These are phyloP conservation scores for Penicillium expansum DNA, from an alignment of 2,329 filamentous ascomycete genomes.

Conservation along the genomic window DNA sequence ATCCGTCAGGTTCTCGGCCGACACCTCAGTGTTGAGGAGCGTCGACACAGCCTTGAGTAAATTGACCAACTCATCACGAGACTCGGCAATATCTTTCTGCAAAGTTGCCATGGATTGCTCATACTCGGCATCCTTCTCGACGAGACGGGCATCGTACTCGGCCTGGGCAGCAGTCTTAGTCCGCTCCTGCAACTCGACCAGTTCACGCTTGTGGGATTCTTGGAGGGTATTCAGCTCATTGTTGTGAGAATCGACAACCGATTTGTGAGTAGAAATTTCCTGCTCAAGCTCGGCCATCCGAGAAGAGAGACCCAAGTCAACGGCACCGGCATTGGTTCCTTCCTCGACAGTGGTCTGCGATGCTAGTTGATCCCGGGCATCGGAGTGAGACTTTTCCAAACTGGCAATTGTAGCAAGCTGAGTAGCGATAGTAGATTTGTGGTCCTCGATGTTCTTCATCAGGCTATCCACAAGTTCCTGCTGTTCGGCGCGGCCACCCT, in stretches of 20 bases:
- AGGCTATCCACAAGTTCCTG: conserved; percentile 60
- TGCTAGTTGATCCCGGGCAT: conserved; percentile 65
- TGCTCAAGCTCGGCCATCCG: conserved; percentile 56
- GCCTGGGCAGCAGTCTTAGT: conserved; percentile 37
- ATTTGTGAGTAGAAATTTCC: conserved; percentile 57
- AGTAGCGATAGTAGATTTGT: conserved; percentile 68
- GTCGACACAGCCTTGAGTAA: conserved; percentile 59
- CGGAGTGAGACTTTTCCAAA: conserved; percentile 69
- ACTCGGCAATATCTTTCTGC: conserved; percentile 61
- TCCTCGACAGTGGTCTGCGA: conserved; percentile 62
- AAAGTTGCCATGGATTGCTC: conserved; percentile 58
- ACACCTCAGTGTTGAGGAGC: conserved; percentile 49
- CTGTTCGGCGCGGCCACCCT: conserved; percentile 56
- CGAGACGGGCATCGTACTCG: conserved; percentile 36
- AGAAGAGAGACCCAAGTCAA: conserved; percentile 36
- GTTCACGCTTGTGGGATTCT: conserved; percentile 49
- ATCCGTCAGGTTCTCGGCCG: conserved; percentile 57
- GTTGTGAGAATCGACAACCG: conserved; percentile 54
- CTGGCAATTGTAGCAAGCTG: conserved; percentile 69
- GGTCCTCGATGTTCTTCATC: conserved; percentile 74
- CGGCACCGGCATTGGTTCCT: conserved; percentile 50
- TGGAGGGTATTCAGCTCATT: conserved; percentile 53
- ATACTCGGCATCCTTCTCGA: conserved; percentile 58
- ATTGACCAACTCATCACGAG: conserved; percentile 64
- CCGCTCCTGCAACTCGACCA: conserved; percentile 41